A percentile compares a stretch with the other conserved stretches of the same genome.
These are phyloP conservation scores for Hyphopichia khmerensis DNA, from an alignment of 1,139 yeast species.

Conservation along the genomic window DNA sequence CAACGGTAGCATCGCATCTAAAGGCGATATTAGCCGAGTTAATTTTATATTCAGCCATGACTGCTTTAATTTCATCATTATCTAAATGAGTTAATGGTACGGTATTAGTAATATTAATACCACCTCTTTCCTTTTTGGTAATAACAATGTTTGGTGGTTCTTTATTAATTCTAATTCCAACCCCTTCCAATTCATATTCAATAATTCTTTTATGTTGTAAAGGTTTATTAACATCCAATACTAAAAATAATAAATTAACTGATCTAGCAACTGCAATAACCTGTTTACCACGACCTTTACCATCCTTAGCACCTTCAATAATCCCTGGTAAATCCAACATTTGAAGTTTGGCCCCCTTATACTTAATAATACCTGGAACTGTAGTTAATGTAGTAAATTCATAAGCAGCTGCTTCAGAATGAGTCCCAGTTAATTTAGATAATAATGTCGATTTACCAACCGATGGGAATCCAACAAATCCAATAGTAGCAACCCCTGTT, in stretches of 20 bases:
- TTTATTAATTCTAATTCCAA: conserved; percentile 91
- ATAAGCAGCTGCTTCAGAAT: conserved; percentile 95
- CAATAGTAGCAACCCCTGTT: conserved; percentile 96
- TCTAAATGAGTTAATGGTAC: conserved; percentile 90
- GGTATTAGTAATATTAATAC: conserved; percentile 88
- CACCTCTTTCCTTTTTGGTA: conserved; percentile 93
- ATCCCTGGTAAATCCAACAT: conserved; percentile 98
- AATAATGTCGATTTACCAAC: conserved; percentile 94
- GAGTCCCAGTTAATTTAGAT: conserved; percentile 89
- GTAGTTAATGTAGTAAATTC: conserved; percentile 97
- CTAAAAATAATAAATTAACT: conserved; percentile 87
- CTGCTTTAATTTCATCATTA: conserved; percentile 91
- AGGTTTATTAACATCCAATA: conserved; percentile 94
- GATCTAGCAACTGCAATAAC: conserved; percentile 98
- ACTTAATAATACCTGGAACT: conserved; percentile 93
- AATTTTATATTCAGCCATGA: conserved; percentile 90
- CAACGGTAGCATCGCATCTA: conserved; percentile 97
- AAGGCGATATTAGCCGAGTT: conserved; percentile 97
- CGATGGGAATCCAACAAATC: conserved; percentile 97
- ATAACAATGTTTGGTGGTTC: conserved; percentile 89
- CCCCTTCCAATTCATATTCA: conserved; percentile 94
- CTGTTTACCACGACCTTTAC: conserved; percentile 98
- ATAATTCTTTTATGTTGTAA: conserved; percentile 89
- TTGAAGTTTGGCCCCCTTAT: conserved; percentile 96
- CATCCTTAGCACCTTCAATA: conserved; percentile 98